Base-by-base conservation (phyloP, 768 basidiomycete species). In the Candolleomyces eurysporus region DNA sequence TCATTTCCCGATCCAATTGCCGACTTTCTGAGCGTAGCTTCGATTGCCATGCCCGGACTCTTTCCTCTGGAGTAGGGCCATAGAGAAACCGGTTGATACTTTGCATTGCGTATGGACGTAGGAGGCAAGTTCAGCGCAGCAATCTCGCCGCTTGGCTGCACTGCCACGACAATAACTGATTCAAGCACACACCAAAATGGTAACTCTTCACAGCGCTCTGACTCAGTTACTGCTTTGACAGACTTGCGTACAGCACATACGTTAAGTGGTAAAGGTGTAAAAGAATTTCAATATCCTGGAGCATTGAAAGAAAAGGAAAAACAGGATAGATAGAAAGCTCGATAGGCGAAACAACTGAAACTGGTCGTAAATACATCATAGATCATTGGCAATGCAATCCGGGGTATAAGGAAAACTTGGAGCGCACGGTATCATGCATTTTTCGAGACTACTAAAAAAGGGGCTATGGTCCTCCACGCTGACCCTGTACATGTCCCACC, bases 51-150 rank as follows among this genome's bases (percentile, higher is more conserved):
- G 84, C 83, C 55, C 90, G 85, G 13, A 98, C 90, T 69, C 85
- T 88, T 78, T 99, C 97, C 75, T 98, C 95, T 22, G 96, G 90
- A 0, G 96, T 94, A 17, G 95, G 96, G 2, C 97, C 97, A 77
- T 98, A 98, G 49, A 99, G 76, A 72, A 96, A 95, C 46, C 94
- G 87, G 72, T 94, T 96, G 70, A 98, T 90, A 39, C 88, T 76
- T 73, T 94, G 91, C 91, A 94, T 93, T 64, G 69, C 57, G 53
- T 32, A 58, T 7, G 39, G 31, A 40, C 54, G 43, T 52, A 55
- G n/a, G 53, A 55, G 21, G 30, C 6, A 36, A 16, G 6, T 16
- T 19, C 6, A n/a, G 32, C 36, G 53, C 31, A 11, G 13, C 21
- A 31, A 30, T 30, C 42, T 5, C 42, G n/a, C 11, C n/a, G n/a